These are phyloP conservation scores for Pichia occidentalis DNA, from an alignment of 805 yeast species.

Conservation along the genomic window DNA sequence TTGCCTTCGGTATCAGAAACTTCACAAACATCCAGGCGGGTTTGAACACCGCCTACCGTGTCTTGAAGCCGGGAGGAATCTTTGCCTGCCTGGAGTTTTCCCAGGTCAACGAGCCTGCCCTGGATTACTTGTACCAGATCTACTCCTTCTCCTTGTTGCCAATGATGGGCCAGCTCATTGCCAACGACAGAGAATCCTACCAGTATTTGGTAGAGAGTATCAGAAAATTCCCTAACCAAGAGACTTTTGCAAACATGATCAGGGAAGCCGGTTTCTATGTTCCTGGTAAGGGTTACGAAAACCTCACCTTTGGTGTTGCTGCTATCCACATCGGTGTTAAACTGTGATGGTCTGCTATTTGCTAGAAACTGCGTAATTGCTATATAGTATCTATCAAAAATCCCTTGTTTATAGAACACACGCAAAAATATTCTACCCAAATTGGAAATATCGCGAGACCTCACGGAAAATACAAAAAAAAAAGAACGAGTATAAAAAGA, in stretches of 20 bases:
- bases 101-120: conserved; percentile 73
- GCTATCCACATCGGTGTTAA: conserved; percentile 95
- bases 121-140: conserved; percentile 74
- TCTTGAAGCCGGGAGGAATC: conserved; percentile 94
- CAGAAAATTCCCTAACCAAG: conserved; percentile 86
- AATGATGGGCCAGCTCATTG: conserved; percentile 90
- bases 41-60: conserved; percentile 89
- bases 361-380: background rate
- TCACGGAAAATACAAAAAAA: too few relatives aligned
- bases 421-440: too few relatives aligned
- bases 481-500: too few relatives aligned
- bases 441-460: too few relatives aligned
- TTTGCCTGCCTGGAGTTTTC: conserved; percentile 95
- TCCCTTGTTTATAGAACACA: conserved; percentile 3
- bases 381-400: background rate
- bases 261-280: conserved; percentile 91
- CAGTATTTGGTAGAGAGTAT: conserved; percentile 95
- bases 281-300: conserved; percentile 89
- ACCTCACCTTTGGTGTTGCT: conserved; percentile 89
- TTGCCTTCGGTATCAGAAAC: conserved; percentile 95
- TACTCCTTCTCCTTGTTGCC: conserved; percentile 88
- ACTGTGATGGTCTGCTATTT: conserved; percentile 35
- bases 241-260: conserved; percentile 84
- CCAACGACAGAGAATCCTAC: conserved; percentile 92
- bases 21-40: conserved; percentile 95